Percentiles rank a stretch among this genome's conserved stretches.
These are phyloP conservation scores for Annulohypoxylon maeteangense DNA, from an alignment of 495 filamentous ascomycete species.

Conservation along the genomic window DNA sequence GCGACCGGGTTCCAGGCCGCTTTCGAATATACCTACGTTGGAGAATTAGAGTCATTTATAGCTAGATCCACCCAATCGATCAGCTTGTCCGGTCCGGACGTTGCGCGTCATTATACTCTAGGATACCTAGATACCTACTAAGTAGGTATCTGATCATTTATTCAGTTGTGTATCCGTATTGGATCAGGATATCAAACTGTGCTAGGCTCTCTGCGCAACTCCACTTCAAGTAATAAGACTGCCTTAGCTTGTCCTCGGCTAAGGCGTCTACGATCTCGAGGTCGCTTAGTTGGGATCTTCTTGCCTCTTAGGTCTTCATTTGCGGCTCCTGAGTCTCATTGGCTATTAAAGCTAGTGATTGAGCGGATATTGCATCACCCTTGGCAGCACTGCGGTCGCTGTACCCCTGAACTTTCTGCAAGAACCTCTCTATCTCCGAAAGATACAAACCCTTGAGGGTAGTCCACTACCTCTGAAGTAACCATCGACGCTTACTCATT, in stretches of 20 bases:
- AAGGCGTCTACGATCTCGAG: conserved; percentile 12
- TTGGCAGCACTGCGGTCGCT: conserved; percentile 10
- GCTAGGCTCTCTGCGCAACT: conserved; percentile 19
- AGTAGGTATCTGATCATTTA: conserved; percentile 4
- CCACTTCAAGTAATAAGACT: conserved; percentile 19
- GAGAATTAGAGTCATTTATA: conserved; percentile 13
- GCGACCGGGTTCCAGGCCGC: neutral
- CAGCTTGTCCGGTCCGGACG: conserved; percentile 7
- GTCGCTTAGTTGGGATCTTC: conserved; percentile 18
- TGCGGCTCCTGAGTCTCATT: conserved; percentile 21
- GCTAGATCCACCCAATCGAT: conserved; percentile 19
- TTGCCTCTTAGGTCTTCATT: neutral
- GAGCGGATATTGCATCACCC: conserved; percentile 16
- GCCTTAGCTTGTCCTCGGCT: neutral
- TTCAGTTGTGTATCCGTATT: conserved; percentile 15
- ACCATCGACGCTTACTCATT: conserved; percentile 39
- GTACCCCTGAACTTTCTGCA: conserved; percentile 39
- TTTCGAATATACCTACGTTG: conserved; percentile 1
- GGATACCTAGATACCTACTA: no score
- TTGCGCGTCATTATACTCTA: conserved; percentile 11
- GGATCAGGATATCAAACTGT: conserved; percentile 15
- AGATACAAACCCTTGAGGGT: conserved; percentile 11
- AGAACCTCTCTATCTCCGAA: conserved; percentile 38
- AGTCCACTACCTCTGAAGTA: neutral
- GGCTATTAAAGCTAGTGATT: conserved; percentile 15